These are phyloP conservation scores for Clavispora vitiphila DNA, from an alignment of 805 yeast genomes.

Conservation along the genomic window DNA sequence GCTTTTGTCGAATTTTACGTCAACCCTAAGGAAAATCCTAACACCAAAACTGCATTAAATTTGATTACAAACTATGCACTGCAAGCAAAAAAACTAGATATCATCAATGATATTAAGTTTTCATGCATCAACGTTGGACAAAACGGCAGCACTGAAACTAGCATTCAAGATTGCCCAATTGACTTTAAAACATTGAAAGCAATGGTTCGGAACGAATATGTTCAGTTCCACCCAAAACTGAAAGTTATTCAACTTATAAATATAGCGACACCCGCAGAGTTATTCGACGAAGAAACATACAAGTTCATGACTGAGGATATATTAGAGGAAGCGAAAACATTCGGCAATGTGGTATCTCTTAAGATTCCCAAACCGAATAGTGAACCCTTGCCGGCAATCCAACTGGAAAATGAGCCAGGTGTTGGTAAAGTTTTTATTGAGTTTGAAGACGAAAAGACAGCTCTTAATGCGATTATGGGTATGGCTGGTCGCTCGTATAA, in stretches of 20 bases:
- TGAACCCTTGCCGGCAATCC: conserved; percentile 40
- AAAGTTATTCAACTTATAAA: conserved; percentile 64
- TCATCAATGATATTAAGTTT: conserved; percentile 24
- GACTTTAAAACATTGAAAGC: conserved; percentile 34
- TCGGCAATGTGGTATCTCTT: conserved; percentile 50
- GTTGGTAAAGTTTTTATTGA: conserved; percentile 71
- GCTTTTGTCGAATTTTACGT: conserved; percentile 47
- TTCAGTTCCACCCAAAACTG: conserved; percentile 36
- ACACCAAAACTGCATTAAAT: conserved; percentile 12
- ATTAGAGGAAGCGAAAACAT: conserved; percentile 39
- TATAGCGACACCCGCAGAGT: conserved; percentile 58
- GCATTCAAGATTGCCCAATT: conserved; percentile 33
- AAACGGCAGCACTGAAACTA: conserved; percentile 16
- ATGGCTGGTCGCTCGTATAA: conserved; percentile 64
- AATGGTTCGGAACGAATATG: conserved; percentile 34
- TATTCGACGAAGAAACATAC: conserved; percentile 45
- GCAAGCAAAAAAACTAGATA: conserved; percentile 9
- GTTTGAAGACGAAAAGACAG: conserved; percentile 47
- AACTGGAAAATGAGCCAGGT: conserved; percentile 44
- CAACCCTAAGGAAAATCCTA: conserved; percentile 13
- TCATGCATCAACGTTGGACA: conserved; percentile 26
- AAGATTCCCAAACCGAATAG: conserved; percentile 59
- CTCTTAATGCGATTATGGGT: conserved; percentile 52
- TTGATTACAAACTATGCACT: conserved; percentile 8
- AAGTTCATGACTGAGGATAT: conserved; percentile 52